Conservation (phyloP, 2,329 filamentous ascomycete species). For the Colletotrichum musae region DNA sequence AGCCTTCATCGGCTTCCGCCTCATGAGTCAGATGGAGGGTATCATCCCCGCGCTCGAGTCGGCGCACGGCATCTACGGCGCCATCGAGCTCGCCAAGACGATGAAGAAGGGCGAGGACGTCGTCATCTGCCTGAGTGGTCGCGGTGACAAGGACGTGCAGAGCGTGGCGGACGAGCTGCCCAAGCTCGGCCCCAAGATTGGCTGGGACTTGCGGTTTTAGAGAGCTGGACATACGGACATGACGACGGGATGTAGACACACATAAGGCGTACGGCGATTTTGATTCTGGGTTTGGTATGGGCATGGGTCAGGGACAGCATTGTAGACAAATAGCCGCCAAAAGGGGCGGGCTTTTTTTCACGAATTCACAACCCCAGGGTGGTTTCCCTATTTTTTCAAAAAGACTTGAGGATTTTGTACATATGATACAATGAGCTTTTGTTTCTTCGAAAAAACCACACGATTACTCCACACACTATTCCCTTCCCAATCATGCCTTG, state of each 20-base stretch:
- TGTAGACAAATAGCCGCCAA: constrained; percentile 12
- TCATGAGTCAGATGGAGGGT: constrained; percentile 90
- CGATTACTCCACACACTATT: too few relatives aligned
- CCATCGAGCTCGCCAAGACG: constrained; percentile 90
- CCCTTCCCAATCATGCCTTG: not conserved
- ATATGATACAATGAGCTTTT: constrained; percentile 39
- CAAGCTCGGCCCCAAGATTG: constrained; percentile 89
- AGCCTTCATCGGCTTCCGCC: constrained; percentile 88
- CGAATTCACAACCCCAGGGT: not conserved
- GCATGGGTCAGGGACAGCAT: constrained; percentile 20
- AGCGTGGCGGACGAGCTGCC: constrained; percentile 96
- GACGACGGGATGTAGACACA: constrained; percentile 16
- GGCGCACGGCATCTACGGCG: constrained; percentile 92
- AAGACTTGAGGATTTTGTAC: constrained; percentile 33
- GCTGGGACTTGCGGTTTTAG: constrained; percentile 77
- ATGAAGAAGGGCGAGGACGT: constrained; percentile 91
- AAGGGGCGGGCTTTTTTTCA: not conserved
- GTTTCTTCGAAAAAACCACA: too few relatives aligned
- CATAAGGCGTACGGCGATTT: constrained; percentile 17
- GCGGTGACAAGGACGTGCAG: constrained; percentile 99
- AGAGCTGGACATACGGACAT: constrained; percentile 16
- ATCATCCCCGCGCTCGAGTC: constrained; percentile 98
- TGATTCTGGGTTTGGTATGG: not conserved
- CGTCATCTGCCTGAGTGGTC: constrained; percentile 92
- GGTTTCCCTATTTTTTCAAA: not conserved